Conservation (phyloP, 1,139 yeast genomes). For the Magnusiomyces suaveolens region DNA sequence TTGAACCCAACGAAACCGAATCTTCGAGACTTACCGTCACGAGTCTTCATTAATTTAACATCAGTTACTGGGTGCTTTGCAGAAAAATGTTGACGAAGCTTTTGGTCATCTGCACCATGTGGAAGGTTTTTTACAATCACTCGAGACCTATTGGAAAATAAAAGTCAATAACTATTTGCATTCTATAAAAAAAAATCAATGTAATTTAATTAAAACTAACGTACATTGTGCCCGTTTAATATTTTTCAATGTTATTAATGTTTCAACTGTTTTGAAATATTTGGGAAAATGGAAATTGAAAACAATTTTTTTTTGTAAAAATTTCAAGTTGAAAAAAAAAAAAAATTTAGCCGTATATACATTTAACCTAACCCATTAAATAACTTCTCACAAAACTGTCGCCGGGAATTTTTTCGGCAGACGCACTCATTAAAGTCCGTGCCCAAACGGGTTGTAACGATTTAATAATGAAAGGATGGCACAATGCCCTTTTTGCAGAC, state of each 20-base stretch:
- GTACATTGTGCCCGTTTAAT: no score
- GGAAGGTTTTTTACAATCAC: slow-evolving; percentile 94
- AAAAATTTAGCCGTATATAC: background rate
- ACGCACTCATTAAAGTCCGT: background rate
- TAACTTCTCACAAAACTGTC: background rate
- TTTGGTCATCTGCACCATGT: slow-evolving; percentile 64
- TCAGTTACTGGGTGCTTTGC: slow-evolving; percentile 51
- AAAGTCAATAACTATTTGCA: background rate
- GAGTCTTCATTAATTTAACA: slow-evolving; percentile 69
- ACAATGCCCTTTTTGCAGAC: slow-evolving; percentile 62
- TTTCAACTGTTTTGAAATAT: no score
- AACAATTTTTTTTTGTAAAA: no score
- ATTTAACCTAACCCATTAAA: background rate
- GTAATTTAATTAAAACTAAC: no score
- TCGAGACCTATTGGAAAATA: slow-evolving; percentile 67
- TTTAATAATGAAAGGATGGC: slow-evolving; percentile 39
- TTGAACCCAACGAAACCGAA: slow-evolving; percentile 90
- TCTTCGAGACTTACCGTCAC: slow-evolving; percentile 79
- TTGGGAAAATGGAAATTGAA: no score
- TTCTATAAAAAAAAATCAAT: background rate
- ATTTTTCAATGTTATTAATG: no score
- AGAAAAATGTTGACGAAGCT: slow-evolving; percentile 56
- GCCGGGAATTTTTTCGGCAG: no score
- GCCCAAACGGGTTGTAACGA: slow-evolving; percentile 19
- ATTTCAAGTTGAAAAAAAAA: no score